Conservation (phyloP, 2,329 filamentous ascomycete genomes). For the Sporothrix luriei region DNA sequence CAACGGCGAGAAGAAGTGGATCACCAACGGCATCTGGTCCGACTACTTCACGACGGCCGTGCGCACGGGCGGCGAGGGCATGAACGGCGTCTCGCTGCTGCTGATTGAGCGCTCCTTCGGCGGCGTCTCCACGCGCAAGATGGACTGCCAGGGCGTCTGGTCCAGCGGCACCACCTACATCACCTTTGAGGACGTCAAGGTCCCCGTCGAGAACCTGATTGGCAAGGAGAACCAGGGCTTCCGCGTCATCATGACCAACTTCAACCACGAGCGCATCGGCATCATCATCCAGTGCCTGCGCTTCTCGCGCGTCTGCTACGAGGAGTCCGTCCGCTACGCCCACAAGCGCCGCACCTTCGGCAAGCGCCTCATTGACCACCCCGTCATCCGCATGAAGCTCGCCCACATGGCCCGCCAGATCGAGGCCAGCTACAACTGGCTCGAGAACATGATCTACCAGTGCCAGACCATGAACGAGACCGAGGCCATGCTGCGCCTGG, state of each 20-base stretch:
- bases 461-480: constrained; percentile 90
- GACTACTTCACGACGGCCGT: constrained; percentile 99
- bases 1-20: constrained; percentile 99
- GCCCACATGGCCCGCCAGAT: constrained; percentile 98
- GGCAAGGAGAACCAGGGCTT: constrained; percentile 99
- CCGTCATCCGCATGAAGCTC: constrained; percentile 95
- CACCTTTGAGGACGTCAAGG: constrained; percentile 98
- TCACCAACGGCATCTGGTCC: constrained; percentile 94
- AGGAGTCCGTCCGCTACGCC: constrained; percentile 94
- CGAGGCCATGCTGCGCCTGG: constrained; percentile 93
- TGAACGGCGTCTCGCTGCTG: constrained; percentile 89
- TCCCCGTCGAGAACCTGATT: constrained; percentile 97
- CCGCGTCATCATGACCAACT: constrained; percentile 98
- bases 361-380: constrained; percentile 94
- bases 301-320: constrained; percentile 95
- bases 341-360: constrained; percentile 97
- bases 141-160: constrained; percentile 99
- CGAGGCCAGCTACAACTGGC: constrained; percentile 94
- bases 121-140: constrained; percentile 87
- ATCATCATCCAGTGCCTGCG: constrained; percentile 97
- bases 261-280: constrained; percentile 98
- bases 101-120: constrained; percentile 84
- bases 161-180: constrained; percentile 94
- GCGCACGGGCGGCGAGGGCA: constrained; percentile 81
- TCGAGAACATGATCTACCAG: constrained; percentile 93